Base-by-base conservation (phyloP, 306 rosid genomes). In the Mimosa pudica region DNA sequence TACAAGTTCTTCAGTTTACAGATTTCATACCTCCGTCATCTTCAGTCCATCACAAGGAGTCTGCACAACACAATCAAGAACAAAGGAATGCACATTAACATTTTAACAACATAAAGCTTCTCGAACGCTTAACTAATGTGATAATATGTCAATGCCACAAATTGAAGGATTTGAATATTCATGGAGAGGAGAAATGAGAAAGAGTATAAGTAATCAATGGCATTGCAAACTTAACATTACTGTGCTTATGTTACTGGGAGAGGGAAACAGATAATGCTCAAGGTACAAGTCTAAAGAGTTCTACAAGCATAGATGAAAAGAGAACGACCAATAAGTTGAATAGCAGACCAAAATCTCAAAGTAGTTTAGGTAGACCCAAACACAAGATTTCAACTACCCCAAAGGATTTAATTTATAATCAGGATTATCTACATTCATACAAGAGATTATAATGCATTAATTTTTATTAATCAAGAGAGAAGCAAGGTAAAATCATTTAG, bases 11-110 rank as follows among this genome's bases (percentile, higher is more conserved):
- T 79, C 47, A 64, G 48, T 78, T 49, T 57, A 70, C 12, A 63
- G 69, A 84, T 41, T 57, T 71, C 80, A 77, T 77, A 93, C 98
- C 98, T 94, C 97, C 52, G 88, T 64, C 70, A 87, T 85, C 83
- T 79, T 87, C 70, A 94, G 55, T 89, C 93, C 97, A n/a, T 86
- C 92, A 73, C 74, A 57, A 17, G 98, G 92, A n/a, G 92, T 87
- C 98, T 93, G 94, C 89, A n/a, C 18, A 84, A 78, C 68, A 68
- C 70, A 87, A 48, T 14, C 77, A 79, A 80, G 11, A 52, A 80
- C 7, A 41, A 51, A 65, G 72, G 9, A 51, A 76, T 57, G 58
- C 49, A 33, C 47, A 66, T 80, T 60, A 76, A 44, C 36, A 42
- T 67, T 67, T 66, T 38, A 6, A 66, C 32, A 41, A 66, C 18